Evolutionary conservation across 169 alveolate species (phyloP).

Genomic region (Fabrea salina): DNA sequence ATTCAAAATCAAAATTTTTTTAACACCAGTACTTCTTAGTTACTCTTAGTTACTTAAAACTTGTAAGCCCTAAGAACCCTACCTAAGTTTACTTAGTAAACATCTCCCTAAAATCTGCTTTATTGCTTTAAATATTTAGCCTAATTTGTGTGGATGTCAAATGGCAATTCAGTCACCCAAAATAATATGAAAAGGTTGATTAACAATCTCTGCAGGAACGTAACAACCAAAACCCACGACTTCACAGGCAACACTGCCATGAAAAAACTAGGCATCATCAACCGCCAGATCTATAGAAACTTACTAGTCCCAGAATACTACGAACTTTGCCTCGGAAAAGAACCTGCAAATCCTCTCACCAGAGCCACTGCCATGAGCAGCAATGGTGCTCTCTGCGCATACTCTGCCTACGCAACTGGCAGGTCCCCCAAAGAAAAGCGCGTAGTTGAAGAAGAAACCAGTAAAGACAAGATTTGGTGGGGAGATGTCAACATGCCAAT

Average conservation of each 20-base stretch:
- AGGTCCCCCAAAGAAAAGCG: conserved; percentile 93
- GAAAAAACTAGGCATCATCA: background rate
- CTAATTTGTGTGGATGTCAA: too few relatives aligned
- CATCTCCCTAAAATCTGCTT: too few relatives aligned
- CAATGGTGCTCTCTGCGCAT: conserved; percentile 81
- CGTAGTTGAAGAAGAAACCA: conserved; percentile 84
- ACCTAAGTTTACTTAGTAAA: too few relatives aligned
- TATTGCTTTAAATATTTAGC: too few relatives aligned
- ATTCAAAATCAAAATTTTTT: too few relatives aligned
- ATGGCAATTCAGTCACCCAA: too few relatives aligned
- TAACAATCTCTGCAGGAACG: background rate
- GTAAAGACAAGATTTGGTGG: conserved; percentile 91
- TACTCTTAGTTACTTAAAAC: too few relatives aligned
- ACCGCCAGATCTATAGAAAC: background rate
- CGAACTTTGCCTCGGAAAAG: background rate
- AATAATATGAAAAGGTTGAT: too few relatives aligned
- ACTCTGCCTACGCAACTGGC: conserved; percentile 83
- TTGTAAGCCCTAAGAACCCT: too few relatives aligned
- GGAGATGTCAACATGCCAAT: conserved; percentile 93
- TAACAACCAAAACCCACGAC: background rate
- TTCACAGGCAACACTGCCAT: background rate
- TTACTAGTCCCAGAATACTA: conserved; percentile 20
- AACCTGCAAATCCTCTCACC: conserved; percentile 15
- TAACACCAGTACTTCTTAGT: too few relatives aligned
- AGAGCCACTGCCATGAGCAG: conserved; percentile 49